These are phyloP conservation scores for Phoma sp. DNA, from an alignment of 2,329 filamentous ascomycete species.

Conservation along the genomic window DNA sequence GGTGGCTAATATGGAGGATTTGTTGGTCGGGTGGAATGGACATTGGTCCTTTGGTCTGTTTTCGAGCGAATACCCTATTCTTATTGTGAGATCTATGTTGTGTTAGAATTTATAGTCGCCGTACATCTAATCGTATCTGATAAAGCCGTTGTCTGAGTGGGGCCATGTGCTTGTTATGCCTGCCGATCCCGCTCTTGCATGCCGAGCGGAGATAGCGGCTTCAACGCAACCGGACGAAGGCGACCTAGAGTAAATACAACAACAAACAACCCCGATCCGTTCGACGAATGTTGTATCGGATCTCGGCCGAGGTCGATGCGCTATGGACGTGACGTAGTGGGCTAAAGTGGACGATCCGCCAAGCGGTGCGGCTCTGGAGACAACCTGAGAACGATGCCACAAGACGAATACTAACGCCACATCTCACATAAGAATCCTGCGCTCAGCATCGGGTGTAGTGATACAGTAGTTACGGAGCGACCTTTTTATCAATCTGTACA, in stretches of 20 bases:
- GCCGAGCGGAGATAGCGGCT: too few species aligned
- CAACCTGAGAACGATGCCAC: background rate
- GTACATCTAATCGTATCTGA: background rate
- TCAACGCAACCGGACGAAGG: background rate
- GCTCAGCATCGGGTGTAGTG: background rate
- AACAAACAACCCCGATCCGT: background rate
- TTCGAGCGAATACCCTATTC: conserved; percentile 16
- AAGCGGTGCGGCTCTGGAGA: conserved; percentile 5
- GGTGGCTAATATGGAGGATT: conserved; percentile 2
- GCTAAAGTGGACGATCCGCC: conserved; percentile 8
- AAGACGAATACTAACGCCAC: background rate
- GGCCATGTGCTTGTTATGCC: background rate
- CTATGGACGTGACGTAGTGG: conserved; percentile 2
- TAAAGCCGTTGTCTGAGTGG: background rate
- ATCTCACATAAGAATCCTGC: background rate
- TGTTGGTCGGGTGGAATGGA: conserved; percentile 1
- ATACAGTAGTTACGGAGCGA: background rate
- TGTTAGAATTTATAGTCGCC: background rate
- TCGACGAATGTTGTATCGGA: background rate
- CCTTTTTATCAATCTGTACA: background rate
- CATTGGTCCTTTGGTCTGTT: background rate
- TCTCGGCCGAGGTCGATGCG: conserved; percentile 5
- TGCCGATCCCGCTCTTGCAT: background rate
- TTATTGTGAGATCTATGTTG: background rate
- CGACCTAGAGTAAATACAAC: background rate